Conservation (phyloP, 495 filamentous ascomycete genomes). For the Xylaria longipes region DNA sequence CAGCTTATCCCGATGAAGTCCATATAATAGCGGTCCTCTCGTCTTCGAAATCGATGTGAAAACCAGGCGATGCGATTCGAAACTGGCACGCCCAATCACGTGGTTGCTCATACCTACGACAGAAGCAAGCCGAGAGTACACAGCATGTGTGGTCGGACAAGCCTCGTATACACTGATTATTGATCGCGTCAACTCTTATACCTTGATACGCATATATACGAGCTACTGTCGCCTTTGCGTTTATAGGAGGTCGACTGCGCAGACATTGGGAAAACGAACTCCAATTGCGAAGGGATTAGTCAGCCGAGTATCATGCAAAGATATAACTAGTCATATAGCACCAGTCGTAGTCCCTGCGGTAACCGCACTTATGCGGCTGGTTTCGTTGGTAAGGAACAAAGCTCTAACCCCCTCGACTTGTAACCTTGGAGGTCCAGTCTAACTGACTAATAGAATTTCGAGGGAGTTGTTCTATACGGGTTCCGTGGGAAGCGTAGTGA, state of each 20-base stretch:
- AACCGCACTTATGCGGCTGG: not conserved
- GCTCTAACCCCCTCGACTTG: not conserved
- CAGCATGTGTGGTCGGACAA: not conserved
- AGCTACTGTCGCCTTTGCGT: not conserved
- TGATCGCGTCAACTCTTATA: not conserved
- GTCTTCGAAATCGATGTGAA: not conserved
- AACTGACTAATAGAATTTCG: not conserved
- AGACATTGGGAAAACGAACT: not conserved
- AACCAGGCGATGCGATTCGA: not conserved
- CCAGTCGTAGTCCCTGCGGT: not conserved
- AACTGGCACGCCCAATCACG: not conserved
- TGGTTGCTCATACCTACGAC: not conserved
- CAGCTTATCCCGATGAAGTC: not conserved
- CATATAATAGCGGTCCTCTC: not conserved
- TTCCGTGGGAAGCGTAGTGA: not conserved
- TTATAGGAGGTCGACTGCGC: not conserved
- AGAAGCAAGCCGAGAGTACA: not conserved
- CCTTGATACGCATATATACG: not conserved
- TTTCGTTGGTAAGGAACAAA: constrained; percentile 1
- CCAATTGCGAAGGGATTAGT: not conserved
- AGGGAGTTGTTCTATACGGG: not conserved
- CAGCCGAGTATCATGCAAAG: not conserved
- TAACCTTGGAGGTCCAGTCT: not conserved
- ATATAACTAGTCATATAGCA: not conserved
- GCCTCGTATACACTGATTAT: not conserved